Evolutionary conservation across 2,329 filamentous ascomycete species (phyloP), one percentile per base, ranked within the genome.

Genomic region (Emergomyces orientalis): DNA sequence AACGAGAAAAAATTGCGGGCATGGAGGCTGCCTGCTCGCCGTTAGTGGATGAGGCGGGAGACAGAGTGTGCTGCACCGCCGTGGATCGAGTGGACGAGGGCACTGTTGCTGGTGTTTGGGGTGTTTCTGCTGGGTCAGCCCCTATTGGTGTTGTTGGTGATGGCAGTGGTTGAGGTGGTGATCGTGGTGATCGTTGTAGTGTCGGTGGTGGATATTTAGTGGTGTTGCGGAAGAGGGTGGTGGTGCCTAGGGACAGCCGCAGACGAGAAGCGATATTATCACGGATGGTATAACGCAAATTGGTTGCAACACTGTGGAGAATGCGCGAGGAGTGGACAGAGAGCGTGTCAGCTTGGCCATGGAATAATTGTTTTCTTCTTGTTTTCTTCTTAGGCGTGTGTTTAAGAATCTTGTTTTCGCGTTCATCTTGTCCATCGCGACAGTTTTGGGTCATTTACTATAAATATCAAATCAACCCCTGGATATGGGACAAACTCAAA

Each of bases 1-100:
- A 69, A 64, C 66, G 68, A 66, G 72, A 67, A 67, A 70, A 70
- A 68, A 74, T 71, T 67, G 73, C 71, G 71, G 72, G 73, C 73
- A 76, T 76, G 71, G 73, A 70, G 70, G 67, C 67, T 69, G 64
- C 63, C 59, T 66, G 62, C 61, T 47, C 11, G 60, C 25, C 47
- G 52, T 56, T 57, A 19, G 60, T 51, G 64, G 59, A 61, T 52
- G 49, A 43, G 25, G 13, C n/a, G 27, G 54, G 54, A 30, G 55
- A 58, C 22, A 13, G 55, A 41, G 55, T 22, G 41, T 30, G 30
- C n/a, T n/a, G 30, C 52, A 22, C n/a, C 52, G 59, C 49, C 25
- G 49, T 34, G 47, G 22, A 56, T 39, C 22, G 39, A 63, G 25
- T 59, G 39, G 4, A 57, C 27, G 37, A 62, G 43, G 37, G 59